These are phyloP conservation scores for Apiosordaria backusii DNA, from an alignment of 495 filamentous ascomycete genomes.

Conservation along the genomic window DNA sequence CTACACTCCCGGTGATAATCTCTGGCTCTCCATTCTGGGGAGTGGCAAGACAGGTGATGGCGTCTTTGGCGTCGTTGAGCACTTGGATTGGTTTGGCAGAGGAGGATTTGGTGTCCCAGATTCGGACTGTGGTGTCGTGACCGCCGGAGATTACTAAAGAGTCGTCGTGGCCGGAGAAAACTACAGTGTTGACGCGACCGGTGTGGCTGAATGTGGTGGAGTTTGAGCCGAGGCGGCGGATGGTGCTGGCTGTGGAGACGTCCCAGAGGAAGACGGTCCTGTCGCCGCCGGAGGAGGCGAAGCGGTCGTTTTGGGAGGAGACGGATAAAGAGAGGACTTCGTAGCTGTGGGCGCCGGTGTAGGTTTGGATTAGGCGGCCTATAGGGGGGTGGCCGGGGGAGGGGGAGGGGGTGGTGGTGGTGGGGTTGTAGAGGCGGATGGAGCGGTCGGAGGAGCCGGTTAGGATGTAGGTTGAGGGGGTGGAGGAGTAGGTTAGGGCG, in stretches of 20 bases:
- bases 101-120: conserved; percentile 74
- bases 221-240: conserved; percentile 62
- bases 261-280: conserved; percentile 91
- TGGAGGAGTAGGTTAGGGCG: conserved; percentile 66
- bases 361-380: conserved; percentile 70
- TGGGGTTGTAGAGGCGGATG: conserved; percentile 74
- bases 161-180: conserved; percentile 70
- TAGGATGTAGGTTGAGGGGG: conserved; percentile 70
- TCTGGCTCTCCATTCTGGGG: conserved; percentile 40
- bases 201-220: conserved; percentile 54
- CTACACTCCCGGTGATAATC: conserved; percentile 74
- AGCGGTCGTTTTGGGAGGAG: conserved; percentile 70
- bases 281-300: conserved; percentile 82
- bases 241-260: conserved; percentile 69
- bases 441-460: conserved; percentile 82
- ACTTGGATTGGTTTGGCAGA: conserved; percentile 70
- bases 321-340: conserved; percentile 79
- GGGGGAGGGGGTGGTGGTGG: conserved; percentile 41
- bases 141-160: conserved; percentile 70
- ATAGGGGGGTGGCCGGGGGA: conserved; percentile 37
- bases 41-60: conserved; percentile 60
- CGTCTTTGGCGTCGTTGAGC: conserved; percentile 74
- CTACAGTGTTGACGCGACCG: conserved; percentile 69
- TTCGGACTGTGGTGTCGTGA: conserved; percentile 74
- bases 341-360: conserved; percentile 81